These are phyloP conservation scores for Tubosaeta sp. DNA, from an alignment of 768 basidiomycete genomes.

Conservation along the genomic window DNA sequence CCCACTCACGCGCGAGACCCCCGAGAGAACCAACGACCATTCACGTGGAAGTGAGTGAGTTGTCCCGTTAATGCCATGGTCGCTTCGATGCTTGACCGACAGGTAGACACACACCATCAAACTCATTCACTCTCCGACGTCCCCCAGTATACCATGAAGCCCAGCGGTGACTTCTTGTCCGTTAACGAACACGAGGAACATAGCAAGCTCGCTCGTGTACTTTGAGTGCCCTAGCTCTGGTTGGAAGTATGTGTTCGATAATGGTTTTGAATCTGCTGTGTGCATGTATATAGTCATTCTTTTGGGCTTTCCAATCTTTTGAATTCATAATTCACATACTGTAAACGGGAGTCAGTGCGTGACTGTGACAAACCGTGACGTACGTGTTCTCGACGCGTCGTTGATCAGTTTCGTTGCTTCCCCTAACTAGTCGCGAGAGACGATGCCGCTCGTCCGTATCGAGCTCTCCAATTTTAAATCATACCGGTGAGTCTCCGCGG, in stretches of 20 bases:
- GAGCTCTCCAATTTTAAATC: conserved; percentile 98
- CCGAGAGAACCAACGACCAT: conserved; percentile 20
- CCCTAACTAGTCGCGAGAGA: conserved; percentile 15
- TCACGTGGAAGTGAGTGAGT: conserved; percentile 33
- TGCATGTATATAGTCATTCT: conserved; percentile 3
- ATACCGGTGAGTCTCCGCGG: conserved; percentile 54
- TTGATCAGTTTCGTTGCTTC: conserved; percentile 12
- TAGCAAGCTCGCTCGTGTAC: conserved; percentile 8
- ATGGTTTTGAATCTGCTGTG: not conserved
- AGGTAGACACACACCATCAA: conserved; percentile 30
- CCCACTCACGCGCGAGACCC: conserved; percentile 14
- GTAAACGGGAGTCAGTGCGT: no score
- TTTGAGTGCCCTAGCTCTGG: conserved; percentile 5
- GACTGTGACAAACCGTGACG: conserved; percentile 24
- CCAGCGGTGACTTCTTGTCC: conserved; percentile 20
- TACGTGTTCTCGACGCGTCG: conserved; percentile 25
- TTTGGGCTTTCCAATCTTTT: conserved; percentile 5
- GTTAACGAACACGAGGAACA: conserved; percentile 20
- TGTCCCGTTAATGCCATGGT: not conserved
- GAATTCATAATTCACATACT: not conserved
- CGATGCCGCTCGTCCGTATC: conserved; percentile 79
- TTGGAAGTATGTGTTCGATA: not conserved
- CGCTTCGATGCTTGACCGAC: conserved; percentile 1
- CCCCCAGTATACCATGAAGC: conserved; percentile 21
- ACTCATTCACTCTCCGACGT: conserved; percentile 22